These are phyloP conservation scores for Bauhinia variegata DNA, from an alignment of 306 rosid genomes.

Conservation along the genomic window DNA sequence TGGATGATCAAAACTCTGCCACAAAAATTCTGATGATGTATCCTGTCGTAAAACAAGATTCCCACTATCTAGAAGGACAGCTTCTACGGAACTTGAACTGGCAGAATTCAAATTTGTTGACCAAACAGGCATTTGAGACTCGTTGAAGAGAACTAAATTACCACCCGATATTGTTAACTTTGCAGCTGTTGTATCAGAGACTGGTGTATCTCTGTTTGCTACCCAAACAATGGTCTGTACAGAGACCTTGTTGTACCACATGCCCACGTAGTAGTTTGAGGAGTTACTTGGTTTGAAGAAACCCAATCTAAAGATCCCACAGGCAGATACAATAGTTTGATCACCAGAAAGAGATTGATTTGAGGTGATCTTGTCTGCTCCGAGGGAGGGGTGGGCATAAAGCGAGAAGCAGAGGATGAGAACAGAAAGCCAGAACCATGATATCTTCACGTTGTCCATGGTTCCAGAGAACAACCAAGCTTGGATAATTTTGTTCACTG, in stretches of 20 bases:
- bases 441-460: constrained; percentile 40
- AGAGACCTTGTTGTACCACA: constrained; percentile 55
- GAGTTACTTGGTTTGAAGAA: constrained; percentile 58
- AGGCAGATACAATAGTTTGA: constrained; percentile 57
- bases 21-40: constrained; percentile 26
- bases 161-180: constrained; percentile 42
- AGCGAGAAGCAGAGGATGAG: constrained; percentile 37
- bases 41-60: constrained; percentile 46
- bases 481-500: constrained; percentile 6
- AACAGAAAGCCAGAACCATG: constrained; percentile 28
- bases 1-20: constrained; percentile 74
- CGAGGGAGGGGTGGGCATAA: constrained; percentile 28
- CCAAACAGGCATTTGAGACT: constrained; percentile 54
- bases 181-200: constrained; percentile 50
- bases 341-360: constrained; percentile 61
- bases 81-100: constrained; percentile 33
- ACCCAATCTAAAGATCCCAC: constrained; percentile 56
- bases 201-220: constrained; percentile 61
- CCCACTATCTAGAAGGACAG: constrained; percentile 50
- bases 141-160: constrained; percentile 54
- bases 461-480: constrained; percentile 2
- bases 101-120: constrained; percentile 50
- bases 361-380: constrained; percentile 50
- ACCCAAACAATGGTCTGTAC: constrained; percentile 54
- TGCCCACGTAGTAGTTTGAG: constrained; percentile 60